These are phyloP conservation scores for Castanea sativa DNA, from an alignment of 306 rosid genomes.

Conservation along the genomic window DNA sequence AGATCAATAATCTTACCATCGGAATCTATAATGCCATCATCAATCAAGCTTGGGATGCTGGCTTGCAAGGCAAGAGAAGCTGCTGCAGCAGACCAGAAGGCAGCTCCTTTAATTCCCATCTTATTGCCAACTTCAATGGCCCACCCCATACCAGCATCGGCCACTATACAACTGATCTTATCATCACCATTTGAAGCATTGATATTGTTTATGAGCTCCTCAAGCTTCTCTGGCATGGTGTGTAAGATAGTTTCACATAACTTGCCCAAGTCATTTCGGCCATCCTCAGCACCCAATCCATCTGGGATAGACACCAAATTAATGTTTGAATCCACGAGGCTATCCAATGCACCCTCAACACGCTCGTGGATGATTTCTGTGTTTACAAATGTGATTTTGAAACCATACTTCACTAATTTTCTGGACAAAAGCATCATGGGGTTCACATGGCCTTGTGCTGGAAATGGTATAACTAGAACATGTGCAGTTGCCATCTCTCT, in stretches of 20 bases:
- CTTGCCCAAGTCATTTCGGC: slow-evolving; percentile 24
- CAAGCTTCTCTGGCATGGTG: slow-evolving; percentile 41
- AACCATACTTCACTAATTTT: slow-evolving; percentile 29
- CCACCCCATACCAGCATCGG: slow-evolving; percentile 44
- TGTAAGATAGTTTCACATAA: slow-evolving; percentile 20
- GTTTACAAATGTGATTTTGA: slow-evolving; percentile 47
- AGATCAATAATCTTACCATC: slow-evolving; percentile 26
- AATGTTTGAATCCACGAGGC: slow-evolving; percentile 10
- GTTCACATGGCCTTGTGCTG: slow-evolving; percentile 45
- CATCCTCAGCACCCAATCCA: slow-evolving; percentile 48
- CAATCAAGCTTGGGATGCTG: slow-evolving; percentile 25
- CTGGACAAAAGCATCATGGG: slow-evolving; percentile 39
- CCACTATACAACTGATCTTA: slow-evolving; percentile 39
- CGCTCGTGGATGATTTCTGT: slow-evolving; percentile 35
- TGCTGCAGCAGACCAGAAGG: slow-evolving; percentile 45
- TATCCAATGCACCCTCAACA: neutral
- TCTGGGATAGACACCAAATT: slow-evolving; percentile 47
- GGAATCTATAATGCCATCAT: slow-evolving; percentile 30
- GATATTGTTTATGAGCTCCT: slow-evolving; percentile 35
- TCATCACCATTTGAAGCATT: slow-evolving; percentile 3
- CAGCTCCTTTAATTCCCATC: slow-evolving; percentile 42
- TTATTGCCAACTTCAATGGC: slow-evolving; percentile 35
- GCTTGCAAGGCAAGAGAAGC: slow-evolving; percentile 11
- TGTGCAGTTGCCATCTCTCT: slow-evolving; percentile 32
- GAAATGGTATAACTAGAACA: slow-evolving; percentile 35